Base-by-base conservation (phyloP, 345 rosid genomes). In the Salix koriyanagi region DNA sequence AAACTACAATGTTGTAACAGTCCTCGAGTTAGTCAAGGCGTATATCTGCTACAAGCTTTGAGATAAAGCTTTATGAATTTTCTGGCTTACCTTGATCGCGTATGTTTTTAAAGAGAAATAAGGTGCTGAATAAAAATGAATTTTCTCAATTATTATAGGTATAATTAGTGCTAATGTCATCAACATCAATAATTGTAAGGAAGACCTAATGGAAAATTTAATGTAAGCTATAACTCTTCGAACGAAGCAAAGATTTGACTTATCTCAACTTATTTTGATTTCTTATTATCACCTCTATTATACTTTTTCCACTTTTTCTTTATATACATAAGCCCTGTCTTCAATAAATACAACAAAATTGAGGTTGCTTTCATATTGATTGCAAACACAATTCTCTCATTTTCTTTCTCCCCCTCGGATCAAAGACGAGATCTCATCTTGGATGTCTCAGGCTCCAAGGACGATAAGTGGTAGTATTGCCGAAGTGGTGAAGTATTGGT, bases 261-360 rank as follows among this genome's bases (percentile, higher is more conserved):
- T n/a, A 72, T 85, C 87, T 81, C 89, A 88, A 84, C 91, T 84
- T 84, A 84, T 81, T 81, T 78, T 50, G 67, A 67, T 82, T 77
- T 76, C 79, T 80, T 76, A 54, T 61, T 70, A 2, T 6, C 48
- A 21, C 69, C 75, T 74, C 52, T 37, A 73, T 48, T 54, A 18
- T 19, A 8, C 32, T 34, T 67, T 67, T 69, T 11, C 61, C 25
- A n/a, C 72, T 7, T 21, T 80, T 75, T 30, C 39, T 70, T 41
- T 34, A 70, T 70, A 66, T 65, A n/a, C n/a, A n/a, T n/a, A n/a
- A n/a, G n/a, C n/a, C n/a, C n/a, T n/a, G n/a, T n/a, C n/a, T n/a
- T n/a, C n/a, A n/a, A 58, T 58, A 12, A n/a, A n/a, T 8, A 23
- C 12, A 58, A 10, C 28, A 12, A 58, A n/a, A 9, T 58, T 0